A percentile compares a stretch with the other conserved stretches of the same genome.
phyloP scores from a whole-genome alignment of 2,329 filamentous ascomycete species.

The Xylariomycetidae sp. region DNA sequence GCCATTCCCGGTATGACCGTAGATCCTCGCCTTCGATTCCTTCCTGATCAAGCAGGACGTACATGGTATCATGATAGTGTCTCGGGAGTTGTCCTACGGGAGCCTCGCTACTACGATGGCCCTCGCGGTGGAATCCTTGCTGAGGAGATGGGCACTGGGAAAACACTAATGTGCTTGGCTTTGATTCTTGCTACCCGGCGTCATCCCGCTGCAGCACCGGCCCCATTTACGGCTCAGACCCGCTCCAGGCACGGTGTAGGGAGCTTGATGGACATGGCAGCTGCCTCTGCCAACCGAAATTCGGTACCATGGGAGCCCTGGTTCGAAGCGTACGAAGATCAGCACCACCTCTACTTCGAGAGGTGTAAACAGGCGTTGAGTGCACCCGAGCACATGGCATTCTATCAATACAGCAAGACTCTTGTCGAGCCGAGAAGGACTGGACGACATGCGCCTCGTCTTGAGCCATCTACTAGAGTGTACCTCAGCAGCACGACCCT shows the following conservation, averaged over 20 bases:
- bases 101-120: slow-evolving; percentile 70
- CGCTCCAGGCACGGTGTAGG: slow-evolving; percentile 39
- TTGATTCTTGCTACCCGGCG: slow-evolving; percentile 71
- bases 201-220: slow-evolving; percentile 62
- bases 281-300: slow-evolving; percentile 60
- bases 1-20: slow-evolving; percentile 56
- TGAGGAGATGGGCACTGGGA: slow-evolving; percentile 79
- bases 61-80: slow-evolving; percentile 68
- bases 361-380: slow-evolving; percentile 53
- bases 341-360: slow-evolving; percentile 44
- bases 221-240: slow-evolving; percentile 43
- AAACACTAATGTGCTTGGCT: slow-evolving; percentile 81
- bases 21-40: slow-evolving; percentile 66
- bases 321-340: slow-evolving; percentile 47
- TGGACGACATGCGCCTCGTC: slow-evolving; percentile 29
- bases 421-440: slow-evolving; percentile 35
- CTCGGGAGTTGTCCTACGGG: slow-evolving; percentile 54
- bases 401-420: slow-evolving; percentile 48
- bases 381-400: slow-evolving; percentile 44
- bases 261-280: slow-evolving; percentile 72
- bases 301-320: slow-evolving; percentile 67
- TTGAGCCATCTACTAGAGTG: slow-evolving; percentile 42
- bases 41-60: slow-evolving; percentile 55
- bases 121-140: slow-evolving; percentile 73
- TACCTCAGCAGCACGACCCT: slow-evolving; percentile 66